Conservation (phyloP, 345 rosid genomes). For the Psidium guajava region DNA sequence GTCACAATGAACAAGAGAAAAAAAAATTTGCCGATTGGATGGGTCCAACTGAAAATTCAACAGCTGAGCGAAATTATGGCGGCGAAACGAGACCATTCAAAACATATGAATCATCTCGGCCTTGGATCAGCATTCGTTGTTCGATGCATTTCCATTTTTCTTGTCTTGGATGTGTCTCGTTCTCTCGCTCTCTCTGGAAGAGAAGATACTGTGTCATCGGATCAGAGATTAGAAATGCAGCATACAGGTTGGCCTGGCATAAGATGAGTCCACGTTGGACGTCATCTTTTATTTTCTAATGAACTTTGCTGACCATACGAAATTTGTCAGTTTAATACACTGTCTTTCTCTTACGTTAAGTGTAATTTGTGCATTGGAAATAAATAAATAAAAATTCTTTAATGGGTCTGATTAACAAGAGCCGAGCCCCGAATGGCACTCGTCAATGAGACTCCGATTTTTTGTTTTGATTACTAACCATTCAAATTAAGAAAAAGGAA, state of each 20-base stretch:
- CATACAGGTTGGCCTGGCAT: not conserved
- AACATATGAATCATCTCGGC: not conserved
- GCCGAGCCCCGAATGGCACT: not conserved
- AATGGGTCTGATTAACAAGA: not conserved
- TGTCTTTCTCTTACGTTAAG: not conserved
- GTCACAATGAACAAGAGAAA: not conserved
- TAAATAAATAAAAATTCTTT: not conserved
- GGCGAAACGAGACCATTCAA: not conserved
- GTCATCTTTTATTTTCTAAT: not conserved
- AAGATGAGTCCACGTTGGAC: not conserved
- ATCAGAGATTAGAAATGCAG: not conserved
- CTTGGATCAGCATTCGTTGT: no score
- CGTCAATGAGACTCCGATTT: not conserved
- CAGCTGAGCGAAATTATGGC: not conserved
- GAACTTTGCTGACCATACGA: not conserved
- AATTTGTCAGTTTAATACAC: not conserved
- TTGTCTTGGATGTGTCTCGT: not conserved
- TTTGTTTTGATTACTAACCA: not conserved
- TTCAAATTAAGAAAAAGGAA: not conserved
- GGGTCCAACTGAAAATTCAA: not conserved
- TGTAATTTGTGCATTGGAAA: not conserved
- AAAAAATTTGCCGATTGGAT: not conserved
- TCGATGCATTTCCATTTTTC: not conserved
- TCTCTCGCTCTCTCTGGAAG: not conserved
- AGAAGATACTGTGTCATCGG: not conserved